Evolutionary conservation across 176 grass and related monocot species (phyloP).

Genomic region (Phoenix roebelenii): DNA sequence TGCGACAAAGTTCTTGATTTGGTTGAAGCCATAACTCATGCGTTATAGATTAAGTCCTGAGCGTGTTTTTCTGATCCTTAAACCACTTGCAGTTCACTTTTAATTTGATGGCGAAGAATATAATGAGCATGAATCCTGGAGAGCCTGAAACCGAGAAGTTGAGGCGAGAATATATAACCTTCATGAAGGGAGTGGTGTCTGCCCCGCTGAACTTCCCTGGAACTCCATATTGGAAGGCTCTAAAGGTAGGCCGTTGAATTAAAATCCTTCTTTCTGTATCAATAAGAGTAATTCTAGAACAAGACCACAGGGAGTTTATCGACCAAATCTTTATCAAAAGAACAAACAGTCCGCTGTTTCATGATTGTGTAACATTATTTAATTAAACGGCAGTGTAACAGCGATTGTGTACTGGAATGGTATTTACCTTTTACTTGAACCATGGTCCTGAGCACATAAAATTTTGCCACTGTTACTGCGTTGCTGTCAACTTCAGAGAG

Average conservation of each 20-base stretch:
- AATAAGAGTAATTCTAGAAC: no score
- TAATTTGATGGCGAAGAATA: slow-evolving; percentile 97
- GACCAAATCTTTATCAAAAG: no score
- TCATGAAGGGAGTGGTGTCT: slow-evolving; percentile 96
- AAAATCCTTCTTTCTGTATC: not conserved
- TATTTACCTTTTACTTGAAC: not conserved
- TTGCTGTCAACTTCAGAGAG: not conserved
- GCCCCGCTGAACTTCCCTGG: slow-evolving; percentile 89
- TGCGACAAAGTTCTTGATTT: no score
- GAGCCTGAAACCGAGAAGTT: slow-evolving; percentile 74
- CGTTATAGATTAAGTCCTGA: no score
- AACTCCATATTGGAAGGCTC: slow-evolving; percentile 83
- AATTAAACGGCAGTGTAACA: no score
- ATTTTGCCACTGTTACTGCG: not conserved
- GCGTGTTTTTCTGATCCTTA: no score
- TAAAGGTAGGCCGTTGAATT: slow-evolving; percentile 40
- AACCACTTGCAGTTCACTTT: slow-evolving; percentile 68
- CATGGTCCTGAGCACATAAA: not conserved
- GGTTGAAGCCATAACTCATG: no score
- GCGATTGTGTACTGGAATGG: not conserved
- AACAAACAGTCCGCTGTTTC: no score
- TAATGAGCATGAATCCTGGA: slow-evolving; percentile 84
- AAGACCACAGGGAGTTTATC: no score
- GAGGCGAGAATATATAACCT: slow-evolving; percentile 77
- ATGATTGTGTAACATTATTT: no score